phyloP scores from a whole-genome alignment of 768 basidiomycete species.

The Collybia sordida region DNA sequence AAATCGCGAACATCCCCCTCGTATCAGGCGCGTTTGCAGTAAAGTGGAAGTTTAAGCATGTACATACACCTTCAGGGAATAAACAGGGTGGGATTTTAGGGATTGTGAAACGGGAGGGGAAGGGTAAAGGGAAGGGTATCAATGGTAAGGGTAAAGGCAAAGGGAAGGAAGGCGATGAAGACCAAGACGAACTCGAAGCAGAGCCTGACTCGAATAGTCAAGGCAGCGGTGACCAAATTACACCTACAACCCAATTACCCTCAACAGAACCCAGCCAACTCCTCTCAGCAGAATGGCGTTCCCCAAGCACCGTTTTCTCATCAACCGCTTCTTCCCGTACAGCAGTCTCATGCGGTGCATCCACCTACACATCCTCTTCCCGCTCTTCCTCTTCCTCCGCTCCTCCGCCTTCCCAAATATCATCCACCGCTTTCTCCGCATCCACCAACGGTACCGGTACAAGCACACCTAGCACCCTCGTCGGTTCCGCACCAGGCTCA shows the following conservation, averaged over 20 bases:
- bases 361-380: slow-evolving; percentile 3
- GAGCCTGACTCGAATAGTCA: slow-evolving; percentile 8
- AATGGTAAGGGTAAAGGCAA: slow-evolving; percentile 12
- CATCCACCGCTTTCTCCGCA: slow-evolving; percentile 10
- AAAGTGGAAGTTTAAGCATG: slow-evolving; percentile 71
- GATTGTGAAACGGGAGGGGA: slow-evolving; percentile 24
- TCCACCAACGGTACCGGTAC: slow-evolving; percentile 10
- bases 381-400: neutral
- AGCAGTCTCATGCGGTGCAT: slow-evolving; percentile 6
- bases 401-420: slow-evolving; percentile 5
- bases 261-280: too few relatives aligned
- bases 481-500: slow-evolving; percentile 2
- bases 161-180: slow-evolving; percentile 7
- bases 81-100: slow-evolving; percentile 41
- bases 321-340: slow-evolving; percentile 12
- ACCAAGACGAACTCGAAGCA: slow-evolving; percentile 12
- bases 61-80: slow-evolving; percentile 29
- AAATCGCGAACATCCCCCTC: slow-evolving; percentile 71
- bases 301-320: slow-evolving; percentile 12
- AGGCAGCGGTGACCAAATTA: slow-evolving; percentile 6
- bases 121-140: slow-evolving; percentile 11
- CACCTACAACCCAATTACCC: too few relatives aligned
- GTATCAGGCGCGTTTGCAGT: slow-evolving; percentile 70
- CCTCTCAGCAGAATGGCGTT: slow-evolving; percentile 11
- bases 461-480: slow-evolving; percentile 6